phyloP scores from a whole-genome alignment of 2,329 filamentous ascomycete genomes.

The Ascocoryne sarcoides region DNA sequence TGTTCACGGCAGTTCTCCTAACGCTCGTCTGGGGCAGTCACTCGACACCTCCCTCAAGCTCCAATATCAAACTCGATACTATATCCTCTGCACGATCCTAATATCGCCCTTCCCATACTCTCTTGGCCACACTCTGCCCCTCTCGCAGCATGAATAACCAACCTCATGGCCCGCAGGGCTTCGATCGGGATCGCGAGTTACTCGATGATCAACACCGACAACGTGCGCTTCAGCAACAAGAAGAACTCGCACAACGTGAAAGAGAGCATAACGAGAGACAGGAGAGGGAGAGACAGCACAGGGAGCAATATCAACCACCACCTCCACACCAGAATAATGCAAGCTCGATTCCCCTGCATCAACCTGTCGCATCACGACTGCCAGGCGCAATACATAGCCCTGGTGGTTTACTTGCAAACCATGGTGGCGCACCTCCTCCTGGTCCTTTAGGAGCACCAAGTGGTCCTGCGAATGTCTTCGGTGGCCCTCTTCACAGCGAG shows the following conservation, averaged over 20 bases:
- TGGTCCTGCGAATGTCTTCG: slow-evolving; percentile 36
- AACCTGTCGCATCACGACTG: slow-evolving; percentile 79
- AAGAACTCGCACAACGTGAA: slow-evolving; percentile 44
- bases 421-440: slow-evolving; percentile 51
- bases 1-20: too few relatives aligned
- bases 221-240: slow-evolving; percentile 48
- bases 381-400: slow-evolving; percentile 82
- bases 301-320: slow-evolving; percentile 55
- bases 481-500: slow-evolving; percentile 46
- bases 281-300: slow-evolving; percentile 47
- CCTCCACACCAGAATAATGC: slow-evolving; percentile 80
- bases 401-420: slow-evolving; percentile 73
- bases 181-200: slow-evolving; percentile 29
- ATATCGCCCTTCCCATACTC: too few relatives aligned
- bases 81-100: too few relatives aligned
- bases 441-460: slow-evolving; percentile 33
- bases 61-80: too few relatives aligned
- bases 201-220: slow-evolving; percentile 35
- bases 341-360: slow-evolving; percentile 83
- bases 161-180: slow-evolving; percentile 23
- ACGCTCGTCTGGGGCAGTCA: too few relatives aligned
- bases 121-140: too few relatives aligned
- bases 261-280: slow-evolving; percentile 39
- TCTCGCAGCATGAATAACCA: slow-evolving; percentile 29
- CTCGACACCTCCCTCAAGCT: too few relatives aligned